These are phyloP conservation scores for Sporisorium scitamineum DNA, from an alignment of 1,284 basidiomycete genomes.

Conservation along the genomic window DNA sequence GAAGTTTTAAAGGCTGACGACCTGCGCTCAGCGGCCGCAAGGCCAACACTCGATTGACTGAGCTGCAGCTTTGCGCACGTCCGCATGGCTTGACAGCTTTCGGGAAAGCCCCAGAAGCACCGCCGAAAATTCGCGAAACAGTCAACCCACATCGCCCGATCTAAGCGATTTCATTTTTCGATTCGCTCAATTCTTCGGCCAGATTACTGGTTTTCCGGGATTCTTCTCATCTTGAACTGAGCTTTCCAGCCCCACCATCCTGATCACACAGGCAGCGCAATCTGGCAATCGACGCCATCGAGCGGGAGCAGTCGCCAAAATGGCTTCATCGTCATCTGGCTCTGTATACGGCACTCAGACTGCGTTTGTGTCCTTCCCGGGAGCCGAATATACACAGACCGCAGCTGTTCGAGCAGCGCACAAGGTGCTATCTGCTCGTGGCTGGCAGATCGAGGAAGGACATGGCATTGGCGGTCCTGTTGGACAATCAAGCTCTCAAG, in stretches of 20 bases:
- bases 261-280: neutral
- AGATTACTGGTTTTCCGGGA: conserved; percentile 7
- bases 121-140: conserved; percentile 36
- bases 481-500: neutral
- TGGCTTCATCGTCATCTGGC: neutral
- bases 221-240: conserved; percentile 4
- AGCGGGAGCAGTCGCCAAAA: neutral
- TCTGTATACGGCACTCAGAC: neutral
- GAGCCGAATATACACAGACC: conserved; percentile 63
- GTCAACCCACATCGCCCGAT: conserved; percentile 6
- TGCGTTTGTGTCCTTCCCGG: conserved; percentile 61
- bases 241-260: neutral
- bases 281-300: neutral
- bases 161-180: conserved; percentile 2
- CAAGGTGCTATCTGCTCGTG: conserved; percentile 35
- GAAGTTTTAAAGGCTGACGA: conserved; percentile 1
- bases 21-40: neutral
- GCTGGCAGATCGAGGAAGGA: conserved; percentile 51
- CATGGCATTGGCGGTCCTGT: neutral
- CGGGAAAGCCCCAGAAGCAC: conserved; percentile 15
- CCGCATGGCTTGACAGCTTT: conserved; percentile 14
- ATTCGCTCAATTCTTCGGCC: conserved; percentile 16
- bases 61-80: conserved; percentile 11
- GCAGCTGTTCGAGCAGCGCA: conserved; percentile 50
- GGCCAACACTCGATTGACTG: neutral